Evolutionary conservation across 2,329 filamentous ascomycete genomes (phyloP), one percentile per base, ranked within the genome.

Genomic region (Onygenales sp.): DNA sequence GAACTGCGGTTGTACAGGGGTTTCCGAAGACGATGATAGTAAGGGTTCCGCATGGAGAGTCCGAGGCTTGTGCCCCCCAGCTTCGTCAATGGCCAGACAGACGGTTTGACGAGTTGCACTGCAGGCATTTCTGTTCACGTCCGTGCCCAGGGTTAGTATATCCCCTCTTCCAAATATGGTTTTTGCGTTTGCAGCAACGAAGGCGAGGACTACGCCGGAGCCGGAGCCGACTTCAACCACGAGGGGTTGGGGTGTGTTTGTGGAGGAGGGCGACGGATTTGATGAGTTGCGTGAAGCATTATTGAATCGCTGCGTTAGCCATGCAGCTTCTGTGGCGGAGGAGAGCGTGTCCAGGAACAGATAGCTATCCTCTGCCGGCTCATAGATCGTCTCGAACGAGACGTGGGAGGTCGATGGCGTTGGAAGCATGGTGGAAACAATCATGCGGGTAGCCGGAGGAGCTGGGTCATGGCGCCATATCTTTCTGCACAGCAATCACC

Each of bases 311-410:
- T 71, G 54, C 14, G 76, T 75, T 17, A 96, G 81, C 69, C 89
- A 95, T 27, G 73, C 60, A 3, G 76, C 81, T 71, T 95, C 89
- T 2, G 79, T 68, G 0, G 75, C 55, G 1, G 84, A 86, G 0
- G 91, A 92, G 44, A 98, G 79, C 0, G 91, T 95, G 72, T 98
- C 92, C 33, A 98, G 82, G 48, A 98, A 80, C 44, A 98, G 81
- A 67, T 89, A 98, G 5, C 91, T 96, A 74, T 98, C 93, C 72
- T 98, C 93, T 9, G 92, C 86, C 38, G 93, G 93, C 66, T 96
- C 91, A 72, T 98, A 98, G 61, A 97, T 85, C 53, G 86, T 83
- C 68, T 88, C 82, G 72, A 91, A 95, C 52, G 86, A 82, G 55
- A 97, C 88, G 73, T 98, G 93, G 21, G 87, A 87, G 2, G 93